These are phyloP conservation scores for Herpotrichia juniperi DNA, from an alignment of 2,329 filamentous ascomycete species.

Conservation along the genomic window DNA sequence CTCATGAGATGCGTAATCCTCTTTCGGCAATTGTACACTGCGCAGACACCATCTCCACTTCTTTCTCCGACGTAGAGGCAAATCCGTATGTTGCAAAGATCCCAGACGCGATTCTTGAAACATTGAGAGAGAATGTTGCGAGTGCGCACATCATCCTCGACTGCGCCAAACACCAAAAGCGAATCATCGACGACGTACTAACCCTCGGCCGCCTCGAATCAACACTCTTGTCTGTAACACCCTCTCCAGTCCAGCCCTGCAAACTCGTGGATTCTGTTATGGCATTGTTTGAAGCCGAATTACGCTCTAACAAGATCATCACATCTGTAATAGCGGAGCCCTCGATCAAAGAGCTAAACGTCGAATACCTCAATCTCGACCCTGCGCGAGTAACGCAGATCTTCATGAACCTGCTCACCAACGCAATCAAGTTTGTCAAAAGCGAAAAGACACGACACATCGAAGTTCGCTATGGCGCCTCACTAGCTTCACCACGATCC, in stretches of 20 bases:
- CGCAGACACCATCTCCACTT: slow-evolving; percentile 50
- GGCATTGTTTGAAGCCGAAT: slow-evolving; percentile 47
- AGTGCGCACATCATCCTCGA: slow-evolving; percentile 51
- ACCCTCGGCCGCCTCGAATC: slow-evolving; percentile 55
- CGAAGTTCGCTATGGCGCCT: slow-evolving; percentile 46
- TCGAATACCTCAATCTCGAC: slow-evolving; percentile 50
- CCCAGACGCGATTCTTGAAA: slow-evolving; percentile 27
- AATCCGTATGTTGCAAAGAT: slow-evolving; percentile 26
- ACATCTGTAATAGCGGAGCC: slow-evolving; percentile 39
- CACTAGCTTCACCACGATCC: slow-evolving; percentile 22
- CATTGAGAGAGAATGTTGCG: slow-evolving; percentile 36
- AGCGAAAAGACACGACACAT: slow-evolving; percentile 41
- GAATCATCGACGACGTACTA: slow-evolving; percentile 56
- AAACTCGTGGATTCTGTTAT: slow-evolving; percentile 43
- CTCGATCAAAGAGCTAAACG: slow-evolving; percentile 41
- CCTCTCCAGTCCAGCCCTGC: slow-evolving; percentile 44
- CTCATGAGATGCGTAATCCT: slow-evolving; percentile 55
- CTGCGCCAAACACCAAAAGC: slow-evolving; percentile 54
- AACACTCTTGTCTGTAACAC: slow-evolving; percentile 50
- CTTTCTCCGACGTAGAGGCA: slow-evolving; percentile 32
- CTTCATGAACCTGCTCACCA: slow-evolving; percentile 76
- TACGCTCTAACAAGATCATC: slow-evolving; percentile 36
- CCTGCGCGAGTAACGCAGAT: slow-evolving; percentile 66
- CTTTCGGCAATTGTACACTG: slow-evolving; percentile 52
- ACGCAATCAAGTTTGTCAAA: slow-evolving; percentile 51